phyloP scores from a whole-genome alignment of 129 eudicot genomes.

The Chrysanthemum makinoi region DNA sequence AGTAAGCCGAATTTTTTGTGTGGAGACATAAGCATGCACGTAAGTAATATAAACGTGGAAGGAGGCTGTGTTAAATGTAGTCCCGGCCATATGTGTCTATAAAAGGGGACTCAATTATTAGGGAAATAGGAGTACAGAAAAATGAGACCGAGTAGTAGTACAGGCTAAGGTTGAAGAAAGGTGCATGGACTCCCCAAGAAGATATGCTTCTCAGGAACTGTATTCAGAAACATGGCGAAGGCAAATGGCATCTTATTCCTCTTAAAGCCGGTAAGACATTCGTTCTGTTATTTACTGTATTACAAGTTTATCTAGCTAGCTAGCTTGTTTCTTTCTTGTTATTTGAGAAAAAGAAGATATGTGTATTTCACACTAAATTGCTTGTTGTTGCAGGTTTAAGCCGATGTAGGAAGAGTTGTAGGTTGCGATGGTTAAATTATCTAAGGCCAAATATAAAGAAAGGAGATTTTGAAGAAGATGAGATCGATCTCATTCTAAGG shows the following conservation, averaged over 20 bases:
- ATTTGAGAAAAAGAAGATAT: too few relatives aligned
- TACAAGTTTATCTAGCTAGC: too few relatives aligned
- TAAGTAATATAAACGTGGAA: too few relatives aligned
- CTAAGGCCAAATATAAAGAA: constrained; percentile 28
- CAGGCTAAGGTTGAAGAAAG: not conserved
- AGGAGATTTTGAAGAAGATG: constrained; percentile 26
- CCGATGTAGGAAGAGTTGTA: constrained; percentile 37
- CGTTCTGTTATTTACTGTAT: too few relatives aligned
- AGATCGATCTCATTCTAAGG: constrained; percentile 28
- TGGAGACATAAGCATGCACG: too few relatives aligned
- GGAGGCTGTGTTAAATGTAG: too few relatives aligned
- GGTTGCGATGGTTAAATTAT: constrained; percentile 35
- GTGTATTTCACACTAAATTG: too few relatives aligned
- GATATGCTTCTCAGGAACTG: not conserved
- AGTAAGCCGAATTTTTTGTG: too few relatives aligned
- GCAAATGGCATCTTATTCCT: not conserved
- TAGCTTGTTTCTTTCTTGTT: too few relatives aligned
- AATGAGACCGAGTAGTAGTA: not conserved
- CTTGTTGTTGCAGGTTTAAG: constrained; percentile 17
- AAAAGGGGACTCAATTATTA: too few relatives aligned
- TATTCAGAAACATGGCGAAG: not conserved
- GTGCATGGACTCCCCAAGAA: constrained; percentile 6
- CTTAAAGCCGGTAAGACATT: not conserved
- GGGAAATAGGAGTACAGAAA: not conserved
- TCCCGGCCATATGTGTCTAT: too few relatives aligned